Conservation (phyloP, 2,329 filamentous ascomycete genomes). For the Phyllosticta capitalensis region DNA sequence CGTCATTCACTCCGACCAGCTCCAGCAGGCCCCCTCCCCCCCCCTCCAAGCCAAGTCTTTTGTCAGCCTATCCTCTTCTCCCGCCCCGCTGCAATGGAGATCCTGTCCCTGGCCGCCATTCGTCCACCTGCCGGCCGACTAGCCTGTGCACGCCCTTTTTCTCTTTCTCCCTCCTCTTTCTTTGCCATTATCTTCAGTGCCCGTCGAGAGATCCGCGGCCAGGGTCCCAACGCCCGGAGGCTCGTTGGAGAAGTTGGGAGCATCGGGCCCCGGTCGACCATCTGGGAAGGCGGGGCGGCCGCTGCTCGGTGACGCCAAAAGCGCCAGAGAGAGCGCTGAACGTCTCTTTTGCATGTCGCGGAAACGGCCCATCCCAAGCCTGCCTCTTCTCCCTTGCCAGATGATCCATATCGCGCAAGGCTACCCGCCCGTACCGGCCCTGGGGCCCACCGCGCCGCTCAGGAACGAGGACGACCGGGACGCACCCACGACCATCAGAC, state of each 20-base stretch:
- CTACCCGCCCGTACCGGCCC: constrained; percentile 2
- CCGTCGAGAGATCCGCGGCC: constrained; percentile 7
- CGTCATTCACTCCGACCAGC: not conserved
- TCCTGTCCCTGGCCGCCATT: not conserved
- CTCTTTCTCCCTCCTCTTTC: not conserved
- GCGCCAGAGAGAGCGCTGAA: constrained; percentile 9
- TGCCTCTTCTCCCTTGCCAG: constrained; percentile 6
- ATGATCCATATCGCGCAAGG: constrained; percentile 9
- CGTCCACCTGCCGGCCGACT: not conserved
- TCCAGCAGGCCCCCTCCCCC: not conserved
- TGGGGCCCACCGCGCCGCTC: constrained; percentile 5
- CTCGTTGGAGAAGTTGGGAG: constrained; percentile 7
- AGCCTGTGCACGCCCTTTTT: not conserved
- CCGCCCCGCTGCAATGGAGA: not conserved
- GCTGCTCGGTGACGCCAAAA: constrained; percentile 5
- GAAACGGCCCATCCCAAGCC: constrained; percentile 9
- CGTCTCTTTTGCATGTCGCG: constrained; percentile 8
- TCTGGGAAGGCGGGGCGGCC: constrained; percentile 10
- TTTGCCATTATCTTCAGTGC: not conserved
- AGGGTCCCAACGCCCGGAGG: not conserved
- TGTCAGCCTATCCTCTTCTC: not conserved
- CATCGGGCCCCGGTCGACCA: not conserved
- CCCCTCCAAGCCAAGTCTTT: not conserved
- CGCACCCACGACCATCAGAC: not conserved
- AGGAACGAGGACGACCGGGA: constrained; percentile 9